Conservation (phyloP, 495 filamentous ascomycete genomes). For the Aspergillus cavernicola region DNA sequence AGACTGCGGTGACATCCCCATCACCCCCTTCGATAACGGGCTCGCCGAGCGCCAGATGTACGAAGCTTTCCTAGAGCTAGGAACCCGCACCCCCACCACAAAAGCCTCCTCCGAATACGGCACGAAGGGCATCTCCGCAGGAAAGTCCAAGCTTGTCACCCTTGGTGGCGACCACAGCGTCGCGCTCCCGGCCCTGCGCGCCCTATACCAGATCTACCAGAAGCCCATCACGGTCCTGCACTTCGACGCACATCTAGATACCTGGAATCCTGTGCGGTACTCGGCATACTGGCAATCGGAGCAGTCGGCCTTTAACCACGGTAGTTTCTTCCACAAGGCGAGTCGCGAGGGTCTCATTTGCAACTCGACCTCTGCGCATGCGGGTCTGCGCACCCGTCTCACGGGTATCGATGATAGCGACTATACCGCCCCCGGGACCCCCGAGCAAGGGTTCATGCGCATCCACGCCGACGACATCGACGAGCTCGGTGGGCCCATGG, state of each 20-base stretch:
- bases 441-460: slow-evolving; percentile 62
- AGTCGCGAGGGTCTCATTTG: slow-evolving; percentile 68
- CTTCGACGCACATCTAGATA: slow-evolving; percentile 81
- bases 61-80: slow-evolving; percentile 65
- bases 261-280: slow-evolving; percentile 79
- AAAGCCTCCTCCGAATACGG: slow-evolving; percentile 28
- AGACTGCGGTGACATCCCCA: slow-evolving; percentile 82
- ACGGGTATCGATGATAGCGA: slow-evolving; percentile 65
- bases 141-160: slow-evolving; percentile 65
- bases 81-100: slow-evolving; percentile 44
- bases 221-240: slow-evolving; percentile 73
- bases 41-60: slow-evolving; percentile 75
- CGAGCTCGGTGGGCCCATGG: slow-evolving; percentile 53
- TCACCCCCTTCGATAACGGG: slow-evolving; percentile 73
- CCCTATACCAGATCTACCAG: slow-evolving; percentile 65
- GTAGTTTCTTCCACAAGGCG: slow-evolving; percentile 82
- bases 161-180: slow-evolving; percentile 81
- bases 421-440: slow-evolving; percentile 46
- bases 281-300: slow-evolving; percentile 66
- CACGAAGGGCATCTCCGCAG: slow-evolving; percentile 40
- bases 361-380: slow-evolving; percentile 68
- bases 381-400: slow-evolving; percentile 69
- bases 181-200: slow-evolving; percentile 70
- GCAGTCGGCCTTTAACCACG: slow-evolving; percentile 76
- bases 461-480: slow-evolving; percentile 70